Percentiles rank a stretch among this genome's conserved stretches.
phyloP scores from a whole-genome alignment of 495 filamentous ascomycete genomes.

The Xanthoparmelia taractica region DNA sequence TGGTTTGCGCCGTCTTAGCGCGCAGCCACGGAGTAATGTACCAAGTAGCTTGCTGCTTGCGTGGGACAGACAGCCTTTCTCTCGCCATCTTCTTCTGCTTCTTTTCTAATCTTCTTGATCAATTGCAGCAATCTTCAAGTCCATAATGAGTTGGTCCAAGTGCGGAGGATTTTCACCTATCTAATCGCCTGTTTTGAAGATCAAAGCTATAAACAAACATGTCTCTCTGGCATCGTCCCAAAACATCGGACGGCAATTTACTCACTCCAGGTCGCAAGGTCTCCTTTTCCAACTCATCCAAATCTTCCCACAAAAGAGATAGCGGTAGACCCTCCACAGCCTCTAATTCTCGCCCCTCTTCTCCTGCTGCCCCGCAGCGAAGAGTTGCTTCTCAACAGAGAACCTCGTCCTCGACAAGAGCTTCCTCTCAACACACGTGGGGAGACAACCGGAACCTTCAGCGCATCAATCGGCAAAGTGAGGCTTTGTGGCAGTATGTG shows the following conservation, averaged over 20 bases:
- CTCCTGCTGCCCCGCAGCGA: slow-evolving; percentile 17
- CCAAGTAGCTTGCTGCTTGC: too few species aligned
- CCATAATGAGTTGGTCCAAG: too few species aligned
- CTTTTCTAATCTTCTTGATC: too few species aligned
- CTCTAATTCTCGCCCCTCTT: slow-evolving; percentile 22
- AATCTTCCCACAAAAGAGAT: slow-evolving; percentile 22
- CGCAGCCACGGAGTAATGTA: too few species aligned
- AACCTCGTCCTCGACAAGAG: slow-evolving; percentile 10
- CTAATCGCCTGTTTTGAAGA: too few species aligned
- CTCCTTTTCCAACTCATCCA: slow-evolving; percentile 28
- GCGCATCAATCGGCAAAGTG: slow-evolving; percentile 24
- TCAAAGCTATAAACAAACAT: background rate
- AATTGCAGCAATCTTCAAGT: too few species aligned
- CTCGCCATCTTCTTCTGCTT: too few species aligned
- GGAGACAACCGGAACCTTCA: slow-evolving; percentile 22
- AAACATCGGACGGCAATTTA: slow-evolving; percentile 21
- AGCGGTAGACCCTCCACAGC: slow-evolving; percentile 25
- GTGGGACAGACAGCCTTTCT: too few species aligned
- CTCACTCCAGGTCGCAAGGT: slow-evolving; percentile 25
- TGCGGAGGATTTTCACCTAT: too few species aligned
- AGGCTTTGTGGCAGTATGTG: slow-evolving; percentile 26
- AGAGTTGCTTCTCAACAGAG: slow-evolving; percentile 18
- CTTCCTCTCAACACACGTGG: slow-evolving; percentile 18
- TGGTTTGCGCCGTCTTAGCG: too few species aligned
- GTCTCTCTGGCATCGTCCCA: slow-evolving; percentile 18